Evolutionary conservation across 331 rosid genomes (phyloP).

Genomic region (Pyrus hybrid): DNA sequence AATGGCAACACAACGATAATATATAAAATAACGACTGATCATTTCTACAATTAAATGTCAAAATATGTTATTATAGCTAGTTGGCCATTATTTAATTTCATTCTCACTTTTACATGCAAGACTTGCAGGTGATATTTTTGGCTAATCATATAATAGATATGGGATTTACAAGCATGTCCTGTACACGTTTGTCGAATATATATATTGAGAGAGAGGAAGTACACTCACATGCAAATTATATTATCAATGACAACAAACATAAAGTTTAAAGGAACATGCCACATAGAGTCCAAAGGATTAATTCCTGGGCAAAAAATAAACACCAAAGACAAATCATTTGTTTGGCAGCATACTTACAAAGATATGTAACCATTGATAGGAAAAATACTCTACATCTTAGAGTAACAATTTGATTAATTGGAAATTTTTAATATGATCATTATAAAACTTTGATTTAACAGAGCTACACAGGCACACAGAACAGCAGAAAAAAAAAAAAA

Average conservation of each 20-base stretch:
- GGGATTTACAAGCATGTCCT: no score
- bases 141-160: neutral
- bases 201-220: neutral
- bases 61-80: no score
- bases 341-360: neutral
- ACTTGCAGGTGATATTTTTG: no score
- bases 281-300: neutral
- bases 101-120: no score
- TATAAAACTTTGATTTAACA: neutral
- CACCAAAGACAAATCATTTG: neutral
- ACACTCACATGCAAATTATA: slow-evolving; percentile 3
- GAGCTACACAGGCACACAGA: neutral
- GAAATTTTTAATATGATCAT: neutral
- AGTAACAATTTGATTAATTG: neutral
- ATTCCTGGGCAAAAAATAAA: neutral
- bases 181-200: neutral
- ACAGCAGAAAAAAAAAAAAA: neutral
- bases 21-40: no score
- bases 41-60: no score
- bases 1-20: no score
- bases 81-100: no score
- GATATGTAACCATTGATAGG: neutral
- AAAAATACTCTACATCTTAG: neutral
- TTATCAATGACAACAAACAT: neutral
- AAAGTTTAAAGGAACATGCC: neutral